Evolutionary conservation across 495 filamentous ascomycete genomes (phyloP), one percentile per base, ranked within the genome.

Genomic region (Extremus antarcticus): DNA sequence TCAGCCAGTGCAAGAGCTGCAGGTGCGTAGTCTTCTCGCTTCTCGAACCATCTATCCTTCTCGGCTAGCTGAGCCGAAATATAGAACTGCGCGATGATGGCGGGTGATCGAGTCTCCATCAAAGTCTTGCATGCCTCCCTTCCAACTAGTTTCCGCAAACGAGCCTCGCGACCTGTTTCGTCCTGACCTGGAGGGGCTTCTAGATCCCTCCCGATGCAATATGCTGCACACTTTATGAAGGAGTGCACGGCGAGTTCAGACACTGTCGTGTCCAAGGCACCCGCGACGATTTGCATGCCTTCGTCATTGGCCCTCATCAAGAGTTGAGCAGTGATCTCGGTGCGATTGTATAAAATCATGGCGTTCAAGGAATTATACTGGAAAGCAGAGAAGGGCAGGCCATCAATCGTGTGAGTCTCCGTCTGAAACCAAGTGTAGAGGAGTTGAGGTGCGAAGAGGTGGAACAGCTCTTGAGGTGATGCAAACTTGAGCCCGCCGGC

Each of bases 381-480:
- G 69, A 95, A 97, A 10, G 90, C 86, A 45, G 74, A 71, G 61
- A 80, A 95, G 9, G 92, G 90, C 51, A 96, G 85, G 2, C 78
- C 74, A 1, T 73, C 70, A 11, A 94, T 68, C 23, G 75, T 69
- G 48, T 62, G 52, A n/a, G n/a, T 35, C 29, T 13, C 13, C 1
- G 69, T 66, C 55, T 85, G 78, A 1, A 90, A 78, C 94, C 92
- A 97, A 0, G 90, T 94, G 65, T 87, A 94, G 3, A 97, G 73
- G n/a, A 97, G 76, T 66, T 99, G 94, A 21, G 90, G 83, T 17
- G 86, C 82, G 63, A 96, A 97, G 2, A 97, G 74, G n/a, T 74
- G 76, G 66, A 97, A 96, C 2, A 99, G 66, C 40, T 82, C 76
- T 61, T 76, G 77, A 0, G 86, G 73, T 39, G 78, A 74, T 32